Conservation (phyloP, 768 basidiomycete genomes). For the Galerina marginata region DNA sequence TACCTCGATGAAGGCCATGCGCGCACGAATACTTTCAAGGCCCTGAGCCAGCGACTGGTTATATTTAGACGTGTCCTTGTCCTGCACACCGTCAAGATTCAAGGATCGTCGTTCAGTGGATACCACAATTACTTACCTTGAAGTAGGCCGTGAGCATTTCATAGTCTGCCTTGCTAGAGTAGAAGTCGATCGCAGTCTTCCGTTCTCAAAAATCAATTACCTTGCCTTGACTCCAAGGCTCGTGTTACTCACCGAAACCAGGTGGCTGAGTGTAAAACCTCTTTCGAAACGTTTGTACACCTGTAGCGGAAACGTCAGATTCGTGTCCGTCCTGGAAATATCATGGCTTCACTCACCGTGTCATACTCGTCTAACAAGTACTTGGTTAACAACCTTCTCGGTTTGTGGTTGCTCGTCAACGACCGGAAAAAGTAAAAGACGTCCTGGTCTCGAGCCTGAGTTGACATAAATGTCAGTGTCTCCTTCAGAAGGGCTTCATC, state of each 20-base stretch:
- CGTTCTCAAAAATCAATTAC: constrained; percentile 6
- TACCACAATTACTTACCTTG: constrained; percentile 50
- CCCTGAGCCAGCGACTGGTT: constrained; percentile 64
- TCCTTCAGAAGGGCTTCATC: constrained; percentile 59
- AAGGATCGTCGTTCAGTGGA: constrained; percentile 27
- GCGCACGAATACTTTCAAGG: constrained; percentile 66
- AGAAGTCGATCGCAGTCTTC: constrained; percentile 37
- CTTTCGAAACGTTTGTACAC: constrained; percentile 71
- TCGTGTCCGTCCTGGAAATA: neutral
- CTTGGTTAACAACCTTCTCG: constrained; percentile 54
- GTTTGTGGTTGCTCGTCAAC: constrained; percentile 56
- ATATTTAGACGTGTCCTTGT: constrained; percentile 67
- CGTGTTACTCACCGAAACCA: constrained; percentile 52
- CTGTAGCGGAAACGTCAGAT: constrained; percentile 31
- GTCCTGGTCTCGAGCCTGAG: constrained; percentile 61
- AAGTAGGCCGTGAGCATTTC: constrained; percentile 71
- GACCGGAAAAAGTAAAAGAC: constrained; percentile 64
- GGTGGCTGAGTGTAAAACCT: constrained; percentile 57
- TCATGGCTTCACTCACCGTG: constrained; percentile 41
- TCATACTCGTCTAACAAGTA: constrained; percentile 76
- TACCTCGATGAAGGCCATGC: constrained; percentile 66
- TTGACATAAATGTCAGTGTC: constrained; percentile 64
- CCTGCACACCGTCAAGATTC: constrained; percentile 37
- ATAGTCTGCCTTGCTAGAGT: constrained; percentile 71
- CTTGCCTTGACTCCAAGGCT: neutral